Evolutionary conservation across 1,139 yeast genomes (phyloP), one percentile per base, ranked within the genome.

Genomic region (Suhomyces taliae): DNA sequence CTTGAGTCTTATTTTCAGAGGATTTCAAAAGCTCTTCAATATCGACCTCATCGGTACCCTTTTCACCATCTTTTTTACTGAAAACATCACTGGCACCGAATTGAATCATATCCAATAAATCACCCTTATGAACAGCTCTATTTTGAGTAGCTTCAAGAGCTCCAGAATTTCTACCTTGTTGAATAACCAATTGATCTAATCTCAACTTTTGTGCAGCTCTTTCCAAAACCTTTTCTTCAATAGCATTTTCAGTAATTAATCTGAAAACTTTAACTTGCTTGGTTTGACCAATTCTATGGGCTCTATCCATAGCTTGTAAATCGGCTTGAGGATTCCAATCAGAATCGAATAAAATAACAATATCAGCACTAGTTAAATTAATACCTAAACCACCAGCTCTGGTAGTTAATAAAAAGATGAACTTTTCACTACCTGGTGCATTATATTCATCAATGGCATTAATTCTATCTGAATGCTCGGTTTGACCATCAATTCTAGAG

Each of bases 241-340:
- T 85, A 2, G 93, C 90, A 66, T 85, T 83, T 56, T 85, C 91
- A 8, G 93, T 86, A 44, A 87, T 81, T 59, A 87, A 82, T 62
- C 95, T 71, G 60, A 81, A 87, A 8, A 87, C 93, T 57, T 81
- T 80, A 34, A 87, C 95, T 62, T 87, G 95, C 54, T 86, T 87
- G 29, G 86, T 86, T 64, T 87, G 95, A 7, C 95, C 95, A 62
- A 87, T 87, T 76, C 95, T 79, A 65, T 87, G 95, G 1, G 95
- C 93, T 70, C 95, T 78, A 61, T 87, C 95, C 95, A 87, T 87
- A 0, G 93, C 93, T 65, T 87, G 95, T 53, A 87, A 75, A 72
- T 87, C 95, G 3, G 93, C 93, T 61, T 87, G 95, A 2, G 95
- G 95, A 56, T 87, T 87, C 95, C 95, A 87, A 65, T 87, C 95